Base-by-base conservation (phyloP, 371 early-diverging fungal species). In the Chytridium lagenaria region DNA sequence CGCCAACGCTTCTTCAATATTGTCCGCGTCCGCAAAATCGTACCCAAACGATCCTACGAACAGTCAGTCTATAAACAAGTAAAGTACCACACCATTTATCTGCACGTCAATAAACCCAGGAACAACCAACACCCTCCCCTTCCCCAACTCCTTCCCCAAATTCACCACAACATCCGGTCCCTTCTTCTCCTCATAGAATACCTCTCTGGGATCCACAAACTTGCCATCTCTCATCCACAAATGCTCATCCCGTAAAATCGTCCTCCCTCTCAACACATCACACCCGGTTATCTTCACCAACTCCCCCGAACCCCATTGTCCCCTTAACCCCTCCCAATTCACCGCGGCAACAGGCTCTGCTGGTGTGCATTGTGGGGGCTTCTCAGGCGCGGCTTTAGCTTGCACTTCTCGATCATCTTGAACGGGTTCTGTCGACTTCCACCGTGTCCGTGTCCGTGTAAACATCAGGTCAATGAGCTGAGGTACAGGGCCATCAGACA, bases 91-190 rank as follows among this genome's bases (percentile, higher is more conserved):
- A 84, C 86, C 94, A 71, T 94, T 94, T 70, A 94, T 89, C 79
- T 94, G 94, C 16, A 92, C 80, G 72, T 94, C 94, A 49, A 94
- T 89, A 66, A 88, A 93, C 5, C 94, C 94, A 28, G 94, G 93
- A 1, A 87, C 90, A 28, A 93, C 87, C 12, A 94, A 63, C 33
- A 63, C 40, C 1, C 67, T 72, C 33, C 88, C 70, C 50, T 89
- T 78, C 5, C 26, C 55, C 7, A 10, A 7, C 55, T 26, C 26
- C 55, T 26, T 23, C n/a, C 55, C 26, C 44, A 92, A 92, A 82
- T 94, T 92, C 70, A 94, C 88, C 59, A 89, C 86, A 28, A 83
- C 78, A 77, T 92, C 92, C 7, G 93, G 90, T 37, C 84, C 86
- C 64, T 87, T 84, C 70, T 87, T 85, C 40, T 86, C 87, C 59